Evolutionary conservation across 805 yeast species (phyloP).

Genomic region (Hanseniaspora guilliermondii): DNA sequence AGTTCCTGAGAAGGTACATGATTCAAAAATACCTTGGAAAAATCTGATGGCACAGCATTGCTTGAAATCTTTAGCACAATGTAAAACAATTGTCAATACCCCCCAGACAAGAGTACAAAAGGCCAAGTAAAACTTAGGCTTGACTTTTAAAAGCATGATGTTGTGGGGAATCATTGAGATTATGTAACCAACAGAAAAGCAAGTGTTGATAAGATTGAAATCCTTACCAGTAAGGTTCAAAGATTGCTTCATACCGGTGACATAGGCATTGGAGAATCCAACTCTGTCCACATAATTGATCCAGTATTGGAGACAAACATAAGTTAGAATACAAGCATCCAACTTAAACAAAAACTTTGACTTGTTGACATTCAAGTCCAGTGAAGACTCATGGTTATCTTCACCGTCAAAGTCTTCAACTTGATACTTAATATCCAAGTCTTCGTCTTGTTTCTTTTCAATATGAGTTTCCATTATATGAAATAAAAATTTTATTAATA

Average conservation of each 20-base stretch:
- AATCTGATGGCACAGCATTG: conserved; percentile 48
- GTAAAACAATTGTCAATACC: conserved; percentile 39
- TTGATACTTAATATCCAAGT: background rate
- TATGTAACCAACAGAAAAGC: conserved; percentile 49
- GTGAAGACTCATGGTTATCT: background rate
- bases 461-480: background rate
- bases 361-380: conserved; percentile 3
- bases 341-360: conserved; percentile 21
- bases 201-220: conserved; percentile 40
- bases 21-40: conserved; percentile 49
- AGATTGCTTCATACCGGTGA: conserved; percentile 56
- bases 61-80: conserved; percentile 34
- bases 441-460: background rate
- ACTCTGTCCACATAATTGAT: conserved; percentile 48
- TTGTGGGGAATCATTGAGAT: conserved; percentile 54
- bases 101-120: conserved; percentile 49
- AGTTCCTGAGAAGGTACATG: conserved; percentile 43
- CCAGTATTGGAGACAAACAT: conserved; percentile 29
- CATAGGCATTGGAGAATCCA: conserved; percentile 47
- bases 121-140: conserved; percentile 46
- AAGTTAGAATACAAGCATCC: conserved; percentile 26
- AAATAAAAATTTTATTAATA: no score
- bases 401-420: background rate
- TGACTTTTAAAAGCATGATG: conserved; percentile 37
- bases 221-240: conserved; percentile 37